Evolutionary conservation across 768 basidiomycete species (phyloP).

Genomic region (Psilocybe cubensis): DNA sequence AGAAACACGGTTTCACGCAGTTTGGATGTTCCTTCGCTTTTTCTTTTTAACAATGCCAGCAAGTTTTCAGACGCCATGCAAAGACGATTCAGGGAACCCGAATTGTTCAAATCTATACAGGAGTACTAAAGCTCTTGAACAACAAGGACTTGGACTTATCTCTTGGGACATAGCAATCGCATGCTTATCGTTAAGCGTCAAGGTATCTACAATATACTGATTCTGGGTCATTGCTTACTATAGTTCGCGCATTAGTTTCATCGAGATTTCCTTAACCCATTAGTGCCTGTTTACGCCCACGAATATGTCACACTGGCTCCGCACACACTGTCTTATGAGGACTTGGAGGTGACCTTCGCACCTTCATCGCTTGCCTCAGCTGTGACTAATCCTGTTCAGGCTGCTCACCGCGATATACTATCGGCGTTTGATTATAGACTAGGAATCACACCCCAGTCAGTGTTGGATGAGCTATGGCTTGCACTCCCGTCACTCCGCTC

Average conservation of each 20-base stretch:
- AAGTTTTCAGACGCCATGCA: background rate
- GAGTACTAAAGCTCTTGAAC: conserved; percentile 17
- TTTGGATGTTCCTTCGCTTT: conserved; percentile 61
- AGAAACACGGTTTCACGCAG: conserved; percentile 70
- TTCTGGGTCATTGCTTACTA: background rate
- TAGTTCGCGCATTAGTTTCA: conserved; percentile 48
- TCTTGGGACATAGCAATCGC: conserved; percentile 62
- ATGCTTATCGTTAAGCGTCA: conserved; percentile 63
- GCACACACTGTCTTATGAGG: conserved; percentile 44
- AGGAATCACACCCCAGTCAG: conserved; percentile 55
- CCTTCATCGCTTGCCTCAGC: background rate
- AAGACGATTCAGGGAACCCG: background rate
- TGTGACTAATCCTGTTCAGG: conserved; percentile 33
- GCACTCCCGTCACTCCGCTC: conserved; percentile 55
- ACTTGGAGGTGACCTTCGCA: conserved; percentile 52
- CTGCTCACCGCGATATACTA: conserved; percentile 60
- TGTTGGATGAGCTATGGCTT: conserved; percentile 62
- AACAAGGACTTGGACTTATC: conserved; percentile 34
- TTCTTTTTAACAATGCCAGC: conserved; percentile 43
- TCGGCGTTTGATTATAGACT: conserved; percentile 48
- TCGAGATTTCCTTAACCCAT: conserved; percentile 62
- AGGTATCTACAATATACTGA: conserved; percentile 38
- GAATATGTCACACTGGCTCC: conserved; percentile 58
- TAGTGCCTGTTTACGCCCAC: conserved; percentile 51
- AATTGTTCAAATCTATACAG: conserved; percentile 7